phyloP scores from a whole-genome alignment of 2,329 filamentous ascomycete species.

The Stagonosporopsis vannaccii region DNA sequence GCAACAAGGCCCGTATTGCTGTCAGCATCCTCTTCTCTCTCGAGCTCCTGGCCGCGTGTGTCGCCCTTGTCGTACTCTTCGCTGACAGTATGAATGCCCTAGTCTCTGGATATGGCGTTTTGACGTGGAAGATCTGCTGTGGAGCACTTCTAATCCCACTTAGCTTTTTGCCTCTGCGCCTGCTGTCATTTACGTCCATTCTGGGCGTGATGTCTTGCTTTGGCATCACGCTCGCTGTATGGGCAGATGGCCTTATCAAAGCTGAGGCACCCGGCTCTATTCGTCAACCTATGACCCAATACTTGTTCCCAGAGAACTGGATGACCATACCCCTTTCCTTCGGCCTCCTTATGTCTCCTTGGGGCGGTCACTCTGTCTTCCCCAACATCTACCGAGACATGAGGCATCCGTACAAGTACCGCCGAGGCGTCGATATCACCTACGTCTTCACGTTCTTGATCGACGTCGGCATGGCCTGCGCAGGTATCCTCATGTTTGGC shows the following conservation, averaged over 20 bases:
- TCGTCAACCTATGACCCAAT: constrained; percentile 77
- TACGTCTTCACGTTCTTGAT: constrained; percentile 87
- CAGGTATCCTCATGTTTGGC: constrained; percentile 94
- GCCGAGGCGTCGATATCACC: constrained; percentile 75
- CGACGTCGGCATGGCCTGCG: constrained; percentile 80
- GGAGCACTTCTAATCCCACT: constrained; percentile 79
- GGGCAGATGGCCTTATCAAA: constrained; percentile 87
- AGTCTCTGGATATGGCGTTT: constrained; percentile 72
- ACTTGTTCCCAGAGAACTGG: constrained; percentile 87
- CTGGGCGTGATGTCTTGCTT: constrained; percentile 91
- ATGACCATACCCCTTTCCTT: constrained; percentile 85
- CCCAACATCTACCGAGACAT: constrained; percentile 84
- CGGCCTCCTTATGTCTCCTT: constrained; percentile 85
- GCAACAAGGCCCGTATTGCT: constrained; percentile 77
- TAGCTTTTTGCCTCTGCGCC: constrained; percentile 81
- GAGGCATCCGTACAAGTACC: constrained; percentile 84
- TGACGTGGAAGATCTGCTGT: constrained; percentile 86
- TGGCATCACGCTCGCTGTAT: constrained; percentile 83
- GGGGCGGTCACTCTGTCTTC: constrained; percentile 77
- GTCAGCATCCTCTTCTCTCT: constrained; percentile 88
- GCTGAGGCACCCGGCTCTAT: constrained; percentile 81
- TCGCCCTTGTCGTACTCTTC: constrained; percentile 91
- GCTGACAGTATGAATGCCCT: constrained; percentile 87
- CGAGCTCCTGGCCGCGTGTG: constrained; percentile 86
- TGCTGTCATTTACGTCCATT: constrained; percentile 89